Evolutionary conservation across 371 early-diverging fungal genomes (phyloP).

Genomic region (Mortierella polycephala): DNA sequence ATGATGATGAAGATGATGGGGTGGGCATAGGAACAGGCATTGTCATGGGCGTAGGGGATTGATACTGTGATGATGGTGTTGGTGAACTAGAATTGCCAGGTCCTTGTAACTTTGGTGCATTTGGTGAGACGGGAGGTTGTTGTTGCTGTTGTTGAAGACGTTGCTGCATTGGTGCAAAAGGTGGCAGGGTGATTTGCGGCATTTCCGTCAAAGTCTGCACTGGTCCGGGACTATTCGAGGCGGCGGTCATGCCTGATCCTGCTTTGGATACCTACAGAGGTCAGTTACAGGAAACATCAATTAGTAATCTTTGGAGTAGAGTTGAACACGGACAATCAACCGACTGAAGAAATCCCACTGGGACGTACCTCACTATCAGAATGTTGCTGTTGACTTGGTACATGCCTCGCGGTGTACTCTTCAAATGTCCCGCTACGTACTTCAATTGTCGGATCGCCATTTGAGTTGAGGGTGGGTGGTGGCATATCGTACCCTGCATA

Average conservation of each 20-base stretch:
- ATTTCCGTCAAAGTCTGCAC: constrained; percentile 41
- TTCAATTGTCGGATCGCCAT: constrained; percentile 47
- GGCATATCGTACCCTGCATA: constrained; percentile 52
- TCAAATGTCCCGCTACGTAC: constrained; percentile 31
- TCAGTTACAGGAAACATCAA: not conserved
- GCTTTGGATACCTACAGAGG: constrained; percentile 10
- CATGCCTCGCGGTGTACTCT: constrained; percentile 37
- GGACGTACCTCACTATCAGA: not conserved
- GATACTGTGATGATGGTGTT: constrained; percentile 26
- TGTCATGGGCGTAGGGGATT: constrained; percentile 6
- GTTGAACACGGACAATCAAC: not conserved
- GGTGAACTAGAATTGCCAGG: not conserved
- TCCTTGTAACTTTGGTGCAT: constrained; percentile 25
- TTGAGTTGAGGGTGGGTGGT: constrained; percentile 28
- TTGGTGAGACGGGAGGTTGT: constrained; percentile 8
- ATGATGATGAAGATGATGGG: constrained; percentile 3
- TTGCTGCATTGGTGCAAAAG: constrained; percentile 53
- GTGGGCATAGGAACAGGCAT: constrained; percentile 12
- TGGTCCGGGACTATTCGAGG: not conserved
- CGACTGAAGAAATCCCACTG: not conserved
- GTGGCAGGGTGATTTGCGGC: constrained; percentile 48
- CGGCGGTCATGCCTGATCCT: constrained; percentile 3
- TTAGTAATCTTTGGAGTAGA: not conserved
- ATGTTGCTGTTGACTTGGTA: not conserved
- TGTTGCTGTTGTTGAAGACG: constrained; percentile 35